A percentile compares a stretch with the other conserved stretches of the same genome.
Evolutionary conservation across 345 rosid species (phyloP).

Genomic region (Bruguiera sexangula): DNA sequence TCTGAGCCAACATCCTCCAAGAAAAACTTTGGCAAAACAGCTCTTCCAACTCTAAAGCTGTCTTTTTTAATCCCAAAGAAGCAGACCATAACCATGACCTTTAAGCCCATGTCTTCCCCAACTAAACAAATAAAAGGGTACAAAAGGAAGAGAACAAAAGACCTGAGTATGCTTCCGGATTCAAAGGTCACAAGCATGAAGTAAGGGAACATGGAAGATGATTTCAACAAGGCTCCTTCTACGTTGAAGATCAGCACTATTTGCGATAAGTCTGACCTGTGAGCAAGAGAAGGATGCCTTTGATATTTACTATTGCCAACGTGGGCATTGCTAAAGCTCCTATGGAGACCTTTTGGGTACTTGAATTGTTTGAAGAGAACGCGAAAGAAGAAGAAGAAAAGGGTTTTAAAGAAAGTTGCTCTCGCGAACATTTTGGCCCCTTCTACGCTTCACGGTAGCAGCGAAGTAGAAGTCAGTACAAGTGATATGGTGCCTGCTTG

Average conservation of each 20-base stretch:
- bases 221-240: conserved; percentile 30
- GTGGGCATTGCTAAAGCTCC: conserved; percentile 27
- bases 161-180: conserved; percentile 37
- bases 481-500: background rate
- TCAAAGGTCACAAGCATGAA: conserved; percentile 46
- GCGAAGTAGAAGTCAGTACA: background rate
- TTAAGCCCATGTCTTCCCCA: conserved; percentile 18
- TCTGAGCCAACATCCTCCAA: conserved; percentile 33
- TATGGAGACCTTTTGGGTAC: conserved; percentile 32
- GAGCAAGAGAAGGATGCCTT: conserved; percentile 36
- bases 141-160: conserved; percentile 25
- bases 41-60: conserved; percentile 27
- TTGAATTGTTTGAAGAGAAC: conserved; percentile 33
- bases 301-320: conserved; percentile 31
- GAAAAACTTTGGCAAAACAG: conserved; percentile 36
- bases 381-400: conserved; percentile 44
- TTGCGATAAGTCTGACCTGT: conserved; percentile 36
- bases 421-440: conserved; percentile 24
- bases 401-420: conserved; percentile 39
- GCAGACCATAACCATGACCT: conserved; percentile 29
- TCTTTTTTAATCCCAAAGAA: conserved; percentile 32
- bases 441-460: no score
- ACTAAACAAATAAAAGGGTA: conserved; percentile 27
- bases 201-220: conserved; percentile 37
- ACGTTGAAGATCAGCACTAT: conserved; percentile 48